Evolutionary conservation across 1,139 yeast genomes (phyloP).

Genomic region (Debaryomyces udenii): DNA sequence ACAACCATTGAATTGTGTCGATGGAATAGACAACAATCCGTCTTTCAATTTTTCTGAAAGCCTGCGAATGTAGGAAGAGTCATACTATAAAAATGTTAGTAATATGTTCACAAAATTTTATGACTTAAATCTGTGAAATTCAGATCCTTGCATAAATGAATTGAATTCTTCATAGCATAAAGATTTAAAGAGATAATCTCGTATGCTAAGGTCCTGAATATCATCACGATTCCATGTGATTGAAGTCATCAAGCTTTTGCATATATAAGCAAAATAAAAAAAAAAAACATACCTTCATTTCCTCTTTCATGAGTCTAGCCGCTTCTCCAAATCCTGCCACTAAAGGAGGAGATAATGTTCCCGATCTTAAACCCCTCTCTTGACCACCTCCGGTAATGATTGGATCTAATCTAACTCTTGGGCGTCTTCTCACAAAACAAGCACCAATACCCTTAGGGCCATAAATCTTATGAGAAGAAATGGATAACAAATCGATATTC

Average conservation of each 20-base stretch:
- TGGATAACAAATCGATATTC: conserved; percentile 91
- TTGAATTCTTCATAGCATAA: conserved; percentile 12
- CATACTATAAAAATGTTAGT: conserved; percentile 46
- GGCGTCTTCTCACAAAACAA: conserved; percentile 92
- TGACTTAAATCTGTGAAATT: conserved; percentile 7
- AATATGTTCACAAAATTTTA: conserved; percentile 9
- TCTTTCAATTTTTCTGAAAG: conserved; percentile 73
- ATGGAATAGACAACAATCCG: conserved; percentile 80
- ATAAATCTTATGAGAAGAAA: conserved; percentile 93
- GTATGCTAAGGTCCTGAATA: conserved; percentile 5
- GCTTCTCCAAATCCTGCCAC: conserved; percentile 98
- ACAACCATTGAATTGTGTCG: conserved; percentile 90
- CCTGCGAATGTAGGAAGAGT: conserved; percentile 65
- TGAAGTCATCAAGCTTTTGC: not conserved
- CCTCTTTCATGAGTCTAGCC: conserved; percentile 77
- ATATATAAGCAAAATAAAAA: too few relatives aligned
- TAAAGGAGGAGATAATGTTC: conserved; percentile 94
- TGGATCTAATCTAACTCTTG: conserved; percentile 96
- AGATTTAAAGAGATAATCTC: conserved; percentile 7
- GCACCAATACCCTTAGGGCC: conserved; percentile 99
- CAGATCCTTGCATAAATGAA: conserved; percentile 28
- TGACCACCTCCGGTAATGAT: conserved; percentile 98
- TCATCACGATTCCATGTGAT: conserved; percentile 2
- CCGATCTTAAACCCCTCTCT: conserved; percentile 96
- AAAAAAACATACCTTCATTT: conserved; percentile 48